These are phyloP conservation scores for Mesembryanthemum crystallinum DNA, from an alignment of 148 eudicot genomes.

Conservation along the genomic window DNA sequence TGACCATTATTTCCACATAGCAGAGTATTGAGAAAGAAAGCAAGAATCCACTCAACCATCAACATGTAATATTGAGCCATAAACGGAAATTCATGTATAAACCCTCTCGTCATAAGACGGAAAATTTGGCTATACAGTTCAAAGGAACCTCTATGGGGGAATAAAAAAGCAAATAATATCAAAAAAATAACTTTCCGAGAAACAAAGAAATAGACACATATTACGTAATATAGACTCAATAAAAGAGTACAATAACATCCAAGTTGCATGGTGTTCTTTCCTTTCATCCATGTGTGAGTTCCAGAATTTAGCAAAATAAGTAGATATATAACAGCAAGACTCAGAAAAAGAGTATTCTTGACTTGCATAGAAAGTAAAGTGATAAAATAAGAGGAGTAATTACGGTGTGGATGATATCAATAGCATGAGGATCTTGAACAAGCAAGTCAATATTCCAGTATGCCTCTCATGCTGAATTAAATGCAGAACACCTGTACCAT, in stretches of 20 bases:
- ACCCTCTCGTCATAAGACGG: no score
- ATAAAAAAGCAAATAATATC: no score
- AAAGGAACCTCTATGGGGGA: neutral
- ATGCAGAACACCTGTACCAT: constrained; percentile 65
- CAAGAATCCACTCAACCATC: no score
- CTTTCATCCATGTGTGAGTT: neutral
- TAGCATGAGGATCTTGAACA: constrained; percentile 75
- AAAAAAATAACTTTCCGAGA: neutral
- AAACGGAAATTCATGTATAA: no score
- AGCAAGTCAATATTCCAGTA: constrained; percentile 62
- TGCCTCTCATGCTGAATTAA: constrained; percentile 74
- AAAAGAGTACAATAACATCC: neutral
- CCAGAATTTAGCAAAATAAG: neutral
- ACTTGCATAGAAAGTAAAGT: neutral
- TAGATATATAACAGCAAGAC: no score
- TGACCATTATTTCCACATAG: no score
- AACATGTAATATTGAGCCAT: no score
- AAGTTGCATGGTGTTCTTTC: neutral
- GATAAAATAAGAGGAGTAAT: constrained; percentile 15
- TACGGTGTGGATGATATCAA: constrained; percentile 96
- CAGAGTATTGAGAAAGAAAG: no score
- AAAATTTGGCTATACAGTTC: neutral
- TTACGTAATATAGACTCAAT: neutral
- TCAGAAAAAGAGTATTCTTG: neutral
- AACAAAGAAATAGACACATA: neutral